Conservation (phyloP, 441 rosid species). For the Corymbia calophylla region DNA sequence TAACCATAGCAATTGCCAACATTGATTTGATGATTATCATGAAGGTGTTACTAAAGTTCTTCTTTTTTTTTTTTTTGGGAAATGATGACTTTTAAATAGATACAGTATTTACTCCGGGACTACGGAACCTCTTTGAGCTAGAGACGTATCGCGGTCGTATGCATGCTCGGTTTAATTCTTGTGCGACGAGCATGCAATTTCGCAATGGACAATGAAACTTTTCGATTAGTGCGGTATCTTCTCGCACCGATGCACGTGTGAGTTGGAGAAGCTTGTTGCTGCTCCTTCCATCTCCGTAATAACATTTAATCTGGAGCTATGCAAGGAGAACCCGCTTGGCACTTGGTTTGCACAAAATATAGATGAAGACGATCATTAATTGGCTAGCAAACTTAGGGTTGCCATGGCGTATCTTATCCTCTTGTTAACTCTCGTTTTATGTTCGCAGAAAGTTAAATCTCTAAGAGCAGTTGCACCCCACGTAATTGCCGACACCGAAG, state of each 20-base stretch:
- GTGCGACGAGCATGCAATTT: not conserved
- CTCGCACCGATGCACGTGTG: too few species aligned
- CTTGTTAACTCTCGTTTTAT: too few species aligned
- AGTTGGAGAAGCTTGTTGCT: not conserved
- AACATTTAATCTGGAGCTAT: not conserved
- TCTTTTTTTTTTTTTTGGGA: not conserved
- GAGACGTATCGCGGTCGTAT: too few species aligned
- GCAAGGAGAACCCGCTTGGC: not conserved
- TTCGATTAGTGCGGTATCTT: not conserved
- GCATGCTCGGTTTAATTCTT: too few species aligned
- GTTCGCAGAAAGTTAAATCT: not conserved
- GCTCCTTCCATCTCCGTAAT: not conserved
- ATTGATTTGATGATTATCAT: too few species aligned
- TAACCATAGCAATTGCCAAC: too few species aligned
- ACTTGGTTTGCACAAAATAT: not conserved
- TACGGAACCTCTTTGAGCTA: too few species aligned
- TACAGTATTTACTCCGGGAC: too few species aligned
- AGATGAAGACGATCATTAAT: not conserved
- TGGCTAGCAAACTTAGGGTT: not conserved
- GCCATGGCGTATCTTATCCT: not conserved
- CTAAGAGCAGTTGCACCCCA: rapidly evolving
- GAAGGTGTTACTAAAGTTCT: too few species aligned
- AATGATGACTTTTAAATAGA: not conserved
- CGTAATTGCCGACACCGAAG: not conserved
- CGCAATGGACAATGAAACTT: not conserved